Evolutionary conservation across 352 stramenopile species (phyloP).

Genomic region (Globisporangium cylindrosporum): DNA sequence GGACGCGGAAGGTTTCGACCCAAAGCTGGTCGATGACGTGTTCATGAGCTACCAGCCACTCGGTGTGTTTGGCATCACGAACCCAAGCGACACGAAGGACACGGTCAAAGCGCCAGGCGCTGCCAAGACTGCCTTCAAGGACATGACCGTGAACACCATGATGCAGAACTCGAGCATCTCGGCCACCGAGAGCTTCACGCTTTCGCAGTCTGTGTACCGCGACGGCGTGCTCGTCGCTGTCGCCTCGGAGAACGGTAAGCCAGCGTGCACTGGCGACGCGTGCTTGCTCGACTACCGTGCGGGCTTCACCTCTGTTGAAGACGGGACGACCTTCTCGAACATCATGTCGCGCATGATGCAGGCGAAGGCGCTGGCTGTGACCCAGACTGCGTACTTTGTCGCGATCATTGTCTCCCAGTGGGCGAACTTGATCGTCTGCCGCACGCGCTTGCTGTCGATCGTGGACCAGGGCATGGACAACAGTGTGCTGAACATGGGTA

Average conservation of each 20-base stretch:
- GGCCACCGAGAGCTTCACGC: constrained; percentile 20
- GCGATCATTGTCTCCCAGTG: constrained; percentile 82
- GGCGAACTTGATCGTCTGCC: constrained; percentile 84
- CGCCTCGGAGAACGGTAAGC: constrained; percentile 15
- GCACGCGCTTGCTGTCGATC: constrained; percentile 84
- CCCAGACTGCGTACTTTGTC: constrained; percentile 81
- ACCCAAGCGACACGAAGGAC: constrained; percentile 20
- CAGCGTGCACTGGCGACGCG: constrained; percentile 28
- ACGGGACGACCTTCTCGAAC: constrained; percentile 38
- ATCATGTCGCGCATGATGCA: constrained; percentile 78
- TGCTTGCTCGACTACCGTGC: constrained; percentile 41
- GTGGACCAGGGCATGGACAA: constrained; percentile 86
- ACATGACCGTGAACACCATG: constrained; percentile 16
- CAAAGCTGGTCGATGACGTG: constrained; percentile 28
- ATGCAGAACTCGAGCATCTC: constrained; percentile 22
- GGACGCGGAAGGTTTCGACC: constrained; percentile 35
- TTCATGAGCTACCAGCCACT: constrained; percentile 60
- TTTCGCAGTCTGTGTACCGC: constrained; percentile 22
- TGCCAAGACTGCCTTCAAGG: constrained; percentile 26
- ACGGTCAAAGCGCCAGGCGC: constrained; percentile 20
- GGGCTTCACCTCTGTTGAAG: constrained; percentile 35
- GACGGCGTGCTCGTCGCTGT: constrained; percentile 17
- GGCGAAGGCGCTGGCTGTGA: constrained; percentile 64
- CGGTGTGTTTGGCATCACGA: constrained; percentile 46
- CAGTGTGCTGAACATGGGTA: constrained; percentile 84